Evolutionary conservation across 2,329 filamentous ascomycete genomes (phyloP).

Genomic region (Simplicillium sp.): DNA sequence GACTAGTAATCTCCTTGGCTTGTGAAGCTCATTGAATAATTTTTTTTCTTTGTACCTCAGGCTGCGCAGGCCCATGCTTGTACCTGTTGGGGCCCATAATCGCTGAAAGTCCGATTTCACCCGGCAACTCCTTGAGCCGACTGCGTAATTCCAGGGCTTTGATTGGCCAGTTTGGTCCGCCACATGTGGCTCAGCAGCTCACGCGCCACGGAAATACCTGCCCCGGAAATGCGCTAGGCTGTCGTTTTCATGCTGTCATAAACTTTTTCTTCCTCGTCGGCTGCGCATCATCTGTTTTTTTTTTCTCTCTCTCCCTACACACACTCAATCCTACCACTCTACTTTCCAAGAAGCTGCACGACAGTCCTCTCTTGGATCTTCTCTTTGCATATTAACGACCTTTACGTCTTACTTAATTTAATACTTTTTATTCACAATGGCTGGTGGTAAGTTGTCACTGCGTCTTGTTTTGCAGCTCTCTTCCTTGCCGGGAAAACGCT

Average conservation of each 20-base stretch:
- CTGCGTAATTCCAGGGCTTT: conserved; percentile 21
- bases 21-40: neutral
- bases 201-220: neutral
- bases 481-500: neutral
- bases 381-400: conserved; percentile 9
- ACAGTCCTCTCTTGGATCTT: conserved; percentile 11
- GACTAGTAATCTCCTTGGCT: neutral
- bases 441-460: conserved; percentile 30
- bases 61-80: neutral
- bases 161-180: conserved; percentile 26
- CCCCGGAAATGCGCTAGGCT: conserved; percentile 1
- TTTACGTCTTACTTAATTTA: conserved; percentile 11
- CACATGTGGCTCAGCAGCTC: conserved; percentile 20
- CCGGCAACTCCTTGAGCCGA: conserved; percentile 17
- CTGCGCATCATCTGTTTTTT: conserved; percentile 12
- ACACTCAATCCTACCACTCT: conserved; percentile 6
- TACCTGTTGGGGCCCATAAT: neutral
- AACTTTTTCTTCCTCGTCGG: conserved; percentile 22
- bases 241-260: conserved; percentile 30
- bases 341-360: conserved; percentile 7
- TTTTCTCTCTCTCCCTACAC: conserved; percentile 10
- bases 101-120: conserved; percentile 20
- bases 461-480: conserved; percentile 2
- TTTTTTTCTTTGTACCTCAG: neutral
- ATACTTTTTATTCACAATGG: conserved; percentile 22